These are phyloP conservation scores for Beta corolliflora DNA, from an alignment of 179 eudicot species.

Conservation along the genomic window DNA sequence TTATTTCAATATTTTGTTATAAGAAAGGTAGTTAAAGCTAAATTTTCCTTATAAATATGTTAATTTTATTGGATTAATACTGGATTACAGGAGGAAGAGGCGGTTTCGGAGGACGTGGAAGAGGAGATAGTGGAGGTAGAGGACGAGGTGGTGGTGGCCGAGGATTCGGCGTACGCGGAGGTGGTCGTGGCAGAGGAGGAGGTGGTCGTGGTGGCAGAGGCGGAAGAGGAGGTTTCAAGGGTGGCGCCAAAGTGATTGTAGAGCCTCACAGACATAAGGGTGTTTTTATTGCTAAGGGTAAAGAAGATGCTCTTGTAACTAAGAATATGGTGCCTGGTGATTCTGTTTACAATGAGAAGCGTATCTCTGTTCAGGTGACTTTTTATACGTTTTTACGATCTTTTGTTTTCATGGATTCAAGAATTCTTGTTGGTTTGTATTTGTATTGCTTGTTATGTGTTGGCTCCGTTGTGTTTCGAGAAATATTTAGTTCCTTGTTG, in stretches of 20 bases:
- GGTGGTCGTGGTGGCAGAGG: slow-evolving; percentile 52
- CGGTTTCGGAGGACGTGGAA: slow-evolving; percentile 14
- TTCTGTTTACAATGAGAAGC: slow-evolving; percentile 85
- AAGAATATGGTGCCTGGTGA: slow-evolving; percentile 88
- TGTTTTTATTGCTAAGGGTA: slow-evolving; percentile 87
- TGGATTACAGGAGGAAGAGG: background rate
- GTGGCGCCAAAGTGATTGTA: slow-evolving; percentile 76
- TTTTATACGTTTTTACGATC: no score
- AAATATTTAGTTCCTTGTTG: no score
- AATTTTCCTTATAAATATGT: no score
- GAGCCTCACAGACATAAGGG: slow-evolving; percentile 87
- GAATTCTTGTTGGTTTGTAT: background rate
- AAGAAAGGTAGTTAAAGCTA: no score
- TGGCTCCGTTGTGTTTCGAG: no score
- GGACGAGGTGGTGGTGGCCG: slow-evolving; percentile 48
- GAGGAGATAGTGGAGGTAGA: slow-evolving; percentile 21
- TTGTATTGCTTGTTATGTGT: background rate
- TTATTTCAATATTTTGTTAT: no score
- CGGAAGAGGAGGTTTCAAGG: slow-evolving; percentile 73
- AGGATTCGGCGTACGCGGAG: slow-evolving; percentile 27
- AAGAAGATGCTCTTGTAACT: slow-evolving; percentile 85
- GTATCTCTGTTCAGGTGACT: slow-evolving; percentile 71
- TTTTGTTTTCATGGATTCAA: no score
- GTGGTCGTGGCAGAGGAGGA: slow-evolving; percentile 39
- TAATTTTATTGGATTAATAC: no score